Conservation (phyloP, 345 rosid species). For the Ceriops zippeliana region DNA sequence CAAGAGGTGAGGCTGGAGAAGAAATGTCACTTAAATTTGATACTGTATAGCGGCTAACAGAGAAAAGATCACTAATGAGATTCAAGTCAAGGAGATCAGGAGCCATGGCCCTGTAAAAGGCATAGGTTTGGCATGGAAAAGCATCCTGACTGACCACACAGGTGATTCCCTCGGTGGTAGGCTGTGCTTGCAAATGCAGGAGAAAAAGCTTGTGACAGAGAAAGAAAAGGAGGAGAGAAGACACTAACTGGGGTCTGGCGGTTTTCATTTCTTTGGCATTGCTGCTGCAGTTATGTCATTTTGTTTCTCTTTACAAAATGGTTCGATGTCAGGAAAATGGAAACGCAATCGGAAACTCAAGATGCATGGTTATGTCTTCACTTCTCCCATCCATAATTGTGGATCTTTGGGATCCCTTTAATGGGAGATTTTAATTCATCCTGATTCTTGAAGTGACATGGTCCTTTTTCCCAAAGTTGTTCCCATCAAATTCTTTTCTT, state of each 20-base stretch:
- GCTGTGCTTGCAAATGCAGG: slow-evolving; percentile 31
- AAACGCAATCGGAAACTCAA: too few relatives aligned
- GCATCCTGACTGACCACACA: slow-evolving; percentile 35
- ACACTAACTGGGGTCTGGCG: slow-evolving; percentile 16
- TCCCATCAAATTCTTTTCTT: too few relatives aligned
- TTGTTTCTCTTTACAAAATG: too few relatives aligned
- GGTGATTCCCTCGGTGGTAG: slow-evolving; percentile 40
- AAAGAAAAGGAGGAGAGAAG: slow-evolving; percentile 22
- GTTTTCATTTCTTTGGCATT: slow-evolving; percentile 15
- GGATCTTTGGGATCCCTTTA: too few relatives aligned
- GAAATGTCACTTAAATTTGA: slow-evolving; percentile 59
- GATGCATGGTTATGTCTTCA: too few relatives aligned
- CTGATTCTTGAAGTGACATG: too few relatives aligned
- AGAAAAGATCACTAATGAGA: slow-evolving; percentile 58
- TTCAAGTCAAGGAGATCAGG: slow-evolving; percentile 49
- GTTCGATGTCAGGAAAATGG: too few relatives aligned
- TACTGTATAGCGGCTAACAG: slow-evolving; percentile 52
- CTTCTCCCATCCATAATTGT: too few relatives aligned
- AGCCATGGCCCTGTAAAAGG: slow-evolving; percentile 41
- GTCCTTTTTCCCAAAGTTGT: too few relatives aligned
- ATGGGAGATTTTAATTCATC: too few relatives aligned
- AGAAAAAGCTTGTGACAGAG: slow-evolving; percentile 11
- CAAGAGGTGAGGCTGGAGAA: slow-evolving; percentile 42
- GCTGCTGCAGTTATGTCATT: too few relatives aligned
- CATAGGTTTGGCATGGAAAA: slow-evolving; percentile 59